Evolutionary conservation across 2,329 filamentous ascomycete genomes (phyloP), one percentile per base, ranked within the genome.

Genomic region (Phaeomoniella chlamydospora): DNA sequence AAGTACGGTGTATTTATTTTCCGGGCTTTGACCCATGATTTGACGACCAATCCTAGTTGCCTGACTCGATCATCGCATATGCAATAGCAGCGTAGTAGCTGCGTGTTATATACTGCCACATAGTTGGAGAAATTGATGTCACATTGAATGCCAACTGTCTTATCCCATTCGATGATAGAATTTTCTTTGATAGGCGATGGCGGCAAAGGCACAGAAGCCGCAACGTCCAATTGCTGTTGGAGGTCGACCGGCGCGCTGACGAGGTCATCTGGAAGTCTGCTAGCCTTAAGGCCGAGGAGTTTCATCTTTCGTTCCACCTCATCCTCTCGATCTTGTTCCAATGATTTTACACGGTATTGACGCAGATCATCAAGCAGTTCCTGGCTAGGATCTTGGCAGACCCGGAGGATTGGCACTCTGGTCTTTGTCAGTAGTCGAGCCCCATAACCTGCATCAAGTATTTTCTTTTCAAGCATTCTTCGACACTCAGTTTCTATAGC

Each of bases 111-210:
- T 3, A 93, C 65, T 2, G 79, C 85, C 3, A 94, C 70, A 31
- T 82, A 75, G 13, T 86, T 86, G 2, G 80, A 80, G 52, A 94
- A 94, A 55, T 93, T 93, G 64, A 94, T 84, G 51, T 94, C 85
- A 52, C 83, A 90, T 52, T 87, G 82, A 11, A 88, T 81, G n/a
- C 85, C 85, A 17, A 80, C 72, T 3, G 77, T 78, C 5, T 65
- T 63, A 49, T 83, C 83, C 39, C 88, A 88, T 53, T 90, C 84
- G 2, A 92, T 69, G 15, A 64, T 77, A 70, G 39, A 58, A 61
- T 50, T 70, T 72, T 18, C 63, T 4, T 68, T 70, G 67, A 48
- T 69, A 67, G 5, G 64, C 35, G 41, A 34, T 37, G 44, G 38
- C 36, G 43, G 34, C 15, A 41, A 17, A 37, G 40, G 18, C 41